Conservation (phyloP, 306 rosid species). For the Cicer bijugum region DNA sequence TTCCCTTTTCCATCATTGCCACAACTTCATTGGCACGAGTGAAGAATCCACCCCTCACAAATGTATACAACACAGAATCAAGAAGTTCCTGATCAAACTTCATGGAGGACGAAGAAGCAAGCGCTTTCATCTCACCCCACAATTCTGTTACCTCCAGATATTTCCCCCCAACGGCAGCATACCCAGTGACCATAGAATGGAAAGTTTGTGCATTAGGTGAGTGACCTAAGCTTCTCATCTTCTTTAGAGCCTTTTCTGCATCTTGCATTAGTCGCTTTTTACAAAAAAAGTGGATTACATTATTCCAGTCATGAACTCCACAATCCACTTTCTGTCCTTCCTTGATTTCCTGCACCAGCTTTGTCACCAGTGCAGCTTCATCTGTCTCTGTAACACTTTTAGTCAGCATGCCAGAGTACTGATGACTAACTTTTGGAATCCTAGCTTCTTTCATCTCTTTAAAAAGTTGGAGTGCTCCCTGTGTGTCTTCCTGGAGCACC, state of each 20-base stretch:
- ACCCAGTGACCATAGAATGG: constrained; percentile 89
- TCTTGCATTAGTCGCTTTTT: constrained; percentile 86
- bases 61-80: constrained; percentile 83
- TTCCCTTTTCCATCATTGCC: constrained; percentile 77
- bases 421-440: constrained; percentile 64
- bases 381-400: constrained; percentile 50
- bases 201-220: constrained; percentile 81
- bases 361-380: constrained; percentile 64
- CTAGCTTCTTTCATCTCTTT: constrained; percentile 80
- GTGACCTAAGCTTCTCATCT: constrained; percentile 87
- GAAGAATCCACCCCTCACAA: constrained; percentile 87
- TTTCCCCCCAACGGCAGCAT: constrained; percentile 86
- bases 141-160: constrained; percentile 81
- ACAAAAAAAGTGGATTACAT: constrained; percentile 77
- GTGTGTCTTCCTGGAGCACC: constrained; percentile 72
- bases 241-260: constrained; percentile 79
- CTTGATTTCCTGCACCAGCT: constrained; percentile 79
- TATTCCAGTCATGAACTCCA: constrained; percentile 93
- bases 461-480: constrained; percentile 74
- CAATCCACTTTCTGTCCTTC: constrained; percentile 72
- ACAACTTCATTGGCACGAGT: constrained; percentile 84
- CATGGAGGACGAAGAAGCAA: constrained; percentile 71
- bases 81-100: constrained; percentile 93
- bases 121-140: constrained; percentile 89
- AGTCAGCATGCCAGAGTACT: constrained; percentile 52